Base-by-base conservation (phyloP, 768 basidiomycete species). In the Suillus bovinus region DNA sequence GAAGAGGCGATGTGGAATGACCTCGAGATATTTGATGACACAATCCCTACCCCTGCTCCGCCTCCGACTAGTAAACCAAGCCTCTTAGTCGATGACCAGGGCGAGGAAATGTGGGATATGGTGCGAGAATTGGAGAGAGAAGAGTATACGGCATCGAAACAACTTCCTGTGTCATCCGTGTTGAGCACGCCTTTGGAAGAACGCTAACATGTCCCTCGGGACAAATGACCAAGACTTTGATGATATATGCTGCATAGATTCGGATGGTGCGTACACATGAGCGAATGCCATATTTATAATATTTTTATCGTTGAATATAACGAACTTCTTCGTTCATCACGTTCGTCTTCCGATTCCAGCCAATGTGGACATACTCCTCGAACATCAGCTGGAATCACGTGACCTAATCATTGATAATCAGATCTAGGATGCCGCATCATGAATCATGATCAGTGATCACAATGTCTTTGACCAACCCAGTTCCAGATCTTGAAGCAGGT, bases 101-200 rank as follows among this genome's bases (percentile, higher is more conserved):
- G 89, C 38, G 84, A 85, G 46, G 90, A 90, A 7, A 84, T 91
- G 82, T 92, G 92, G 87, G 82, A 86, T 65, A 79, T 88, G 46
- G 75, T 91, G 59, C 69, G 81, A 44, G 85, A 90, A 69, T 74
- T 86, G 38, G 86, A 85, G 71, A 70, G 63, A 63, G 68, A 50
- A 20, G 61, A 61, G 33, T 62, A 64, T 13, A 61, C 42, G 14
- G 60, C 46, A 49, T 61, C 61, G 6, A 66, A 55, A 52, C 69
- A 64, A 42, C 65, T 70, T 64, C 68, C 73, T 62, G 56, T 71
- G 46, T 69, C 74, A 31, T 64, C 72, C 6, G 69, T 69, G 17
- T 42, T 69, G 17, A 44, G 60, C 14, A 60, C 61, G 13, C 50
- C 71, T 17, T 65, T 65, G 11, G 57, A 60, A 38, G 27, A 60